Evolutionary conservation across 768 basidiomycete species (phyloP).

Genomic region (Solioccasus polychromus): DNA sequence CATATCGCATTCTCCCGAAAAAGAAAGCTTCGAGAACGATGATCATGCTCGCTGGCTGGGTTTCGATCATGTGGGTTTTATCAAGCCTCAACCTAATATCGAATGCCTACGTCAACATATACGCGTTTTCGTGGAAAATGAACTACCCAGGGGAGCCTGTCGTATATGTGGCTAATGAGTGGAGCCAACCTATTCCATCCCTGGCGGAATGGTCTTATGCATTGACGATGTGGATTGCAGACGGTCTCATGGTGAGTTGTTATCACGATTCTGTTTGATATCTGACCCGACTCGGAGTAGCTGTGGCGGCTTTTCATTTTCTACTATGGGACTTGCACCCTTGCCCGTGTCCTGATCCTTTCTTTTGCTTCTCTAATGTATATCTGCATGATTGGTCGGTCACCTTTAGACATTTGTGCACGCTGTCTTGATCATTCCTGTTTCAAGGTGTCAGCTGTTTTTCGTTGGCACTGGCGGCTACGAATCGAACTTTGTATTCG

Average conservation of each 20-base stretch:
- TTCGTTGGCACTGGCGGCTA: not conserved
- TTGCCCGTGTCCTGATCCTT: not conserved
- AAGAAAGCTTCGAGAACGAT: not conserved
- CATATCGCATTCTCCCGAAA: no score
- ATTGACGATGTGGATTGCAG: not conserved
- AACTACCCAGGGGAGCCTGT: constrained; percentile 1
- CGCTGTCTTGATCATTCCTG: not conserved
- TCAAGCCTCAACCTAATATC: not conserved
- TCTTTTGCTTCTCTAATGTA: not conserved
- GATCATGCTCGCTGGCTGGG: not conserved
- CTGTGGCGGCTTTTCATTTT: not conserved
- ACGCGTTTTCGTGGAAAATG: constrained; percentile 1
- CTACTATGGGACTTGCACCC: not conserved
- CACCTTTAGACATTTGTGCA: not conserved
- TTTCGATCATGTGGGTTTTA: not conserved
- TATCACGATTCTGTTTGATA: not conserved
- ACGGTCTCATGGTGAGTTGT: not conserved
- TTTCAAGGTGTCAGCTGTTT: not conserved
- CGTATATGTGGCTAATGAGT: not conserved
- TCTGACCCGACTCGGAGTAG: not conserved
- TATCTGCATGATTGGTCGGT: not conserved
- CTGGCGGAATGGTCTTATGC: not conserved
- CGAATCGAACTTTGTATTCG: not conserved
- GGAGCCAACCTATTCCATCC: not conserved
- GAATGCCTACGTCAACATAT: not conserved